Evolutionary conservation across 768 basidiomycete genomes (phyloP).

Genomic region (Psilocybe azurescens): DNA sequence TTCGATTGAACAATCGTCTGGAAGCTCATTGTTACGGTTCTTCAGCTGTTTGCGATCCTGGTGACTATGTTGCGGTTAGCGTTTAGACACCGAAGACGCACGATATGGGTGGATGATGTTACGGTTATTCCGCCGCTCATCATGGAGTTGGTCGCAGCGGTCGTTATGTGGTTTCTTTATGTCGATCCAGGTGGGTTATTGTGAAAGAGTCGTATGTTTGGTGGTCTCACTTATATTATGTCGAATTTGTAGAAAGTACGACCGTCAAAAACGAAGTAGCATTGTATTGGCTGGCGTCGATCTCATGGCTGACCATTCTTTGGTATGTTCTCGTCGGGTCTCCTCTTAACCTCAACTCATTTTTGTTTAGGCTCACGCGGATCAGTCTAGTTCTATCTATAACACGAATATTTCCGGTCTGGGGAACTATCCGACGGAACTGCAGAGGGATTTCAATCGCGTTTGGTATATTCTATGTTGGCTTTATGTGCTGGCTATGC

Average conservation of each 20-base stretch:
- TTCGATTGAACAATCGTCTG: not conserved
- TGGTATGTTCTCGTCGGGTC: constrained; percentile 6
- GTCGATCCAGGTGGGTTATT: constrained; percentile 5
- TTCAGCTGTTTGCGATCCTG: constrained; percentile 10
- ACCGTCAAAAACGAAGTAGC: not conserved
- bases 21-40: constrained; percentile 8
- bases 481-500: constrained; percentile 16
- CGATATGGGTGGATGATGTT: constrained; percentile 16
- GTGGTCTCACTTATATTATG: not conserved
- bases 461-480: constrained; percentile 16
- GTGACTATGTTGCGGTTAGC: constrained; percentile 7
- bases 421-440: constrained; percentile 14
- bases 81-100: constrained; percentile 8
- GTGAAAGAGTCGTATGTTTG: not conserved
- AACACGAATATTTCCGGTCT: constrained; percentile 13
- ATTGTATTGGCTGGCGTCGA: constrained; percentile 14
- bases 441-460: constrained; percentile 8
- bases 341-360: not conserved
- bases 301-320: constrained; percentile 15
- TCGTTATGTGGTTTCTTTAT: constrained; percentile 13
- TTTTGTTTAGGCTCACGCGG: constrained; percentile 12
- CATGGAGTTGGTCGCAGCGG: constrained; percentile 5
- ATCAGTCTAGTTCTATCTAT: constrained; percentile 14
- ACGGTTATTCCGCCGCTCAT: constrained; percentile 5
- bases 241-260: not conserved